Conservation (phyloP, 257 asterid species). For the Penstemon barbatus region DNA sequence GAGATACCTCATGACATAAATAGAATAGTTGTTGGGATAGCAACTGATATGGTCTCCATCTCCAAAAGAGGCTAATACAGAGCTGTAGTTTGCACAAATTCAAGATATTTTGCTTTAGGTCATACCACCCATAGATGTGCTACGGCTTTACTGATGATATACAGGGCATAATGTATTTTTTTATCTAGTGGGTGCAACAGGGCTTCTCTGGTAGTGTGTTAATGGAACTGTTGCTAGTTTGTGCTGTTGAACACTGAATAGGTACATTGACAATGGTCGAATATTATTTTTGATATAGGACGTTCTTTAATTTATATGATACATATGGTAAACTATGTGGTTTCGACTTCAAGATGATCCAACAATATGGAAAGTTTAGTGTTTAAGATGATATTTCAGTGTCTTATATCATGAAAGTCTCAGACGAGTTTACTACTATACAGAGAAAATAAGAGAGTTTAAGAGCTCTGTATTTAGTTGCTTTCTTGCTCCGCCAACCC, state of each 20-base stretch:
- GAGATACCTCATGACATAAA: neutral
- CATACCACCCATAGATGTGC: neutral
- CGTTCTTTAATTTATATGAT: neutral
- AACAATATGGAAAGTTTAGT: neutral
- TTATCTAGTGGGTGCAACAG: neutral
- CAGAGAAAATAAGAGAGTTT: neutral
- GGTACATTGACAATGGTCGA: neutral
- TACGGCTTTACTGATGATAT: neutral
- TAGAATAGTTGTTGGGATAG: neutral
- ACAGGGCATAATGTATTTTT: neutral
- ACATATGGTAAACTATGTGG: neutral
- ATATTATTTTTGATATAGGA: neutral
- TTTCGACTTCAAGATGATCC: neutral
- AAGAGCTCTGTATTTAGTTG: neutral
- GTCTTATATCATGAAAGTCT: neutral
- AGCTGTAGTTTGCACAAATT: constrained; percentile 6
- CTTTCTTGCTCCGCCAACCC: neutral
- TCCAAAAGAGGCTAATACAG: neutral
- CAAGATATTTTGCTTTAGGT: neutral
- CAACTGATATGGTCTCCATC: neutral
- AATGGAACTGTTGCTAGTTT: neutral
- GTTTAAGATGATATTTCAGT: neutral
- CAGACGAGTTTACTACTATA: neutral
- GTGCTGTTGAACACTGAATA: neutral
- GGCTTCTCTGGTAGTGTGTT: neutral